Percentiles rank a stretch among this genome's conserved stretches.
phyloP scores from a whole-genome alignment of 345 rosid species.

The Brassica napus region Da-Ae NC_063449.1:33446501-33447000 shows the following conservation, averaged over 20 bases:
- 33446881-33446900: conserved; percentile 79
- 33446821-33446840: conserved; percentile 80
- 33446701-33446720: conserved; percentile 83
- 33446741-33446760: conserved; percentile 87
- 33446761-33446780: conserved; percentile 79
- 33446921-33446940: conserved; percentile 59
- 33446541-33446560: conserved; percentile 67
- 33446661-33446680: conserved; percentile 44
- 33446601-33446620: conserved; percentile 38
- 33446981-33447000: conserved; percentile 78
- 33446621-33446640: conserved; percentile 39
- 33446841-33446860: conserved; percentile 89
- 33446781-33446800: conserved; percentile 80
- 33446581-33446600: conserved; percentile 77
- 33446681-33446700: conserved; percentile 67
- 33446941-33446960: conserved; percentile 69
- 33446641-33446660: conserved; percentile 36
- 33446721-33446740: conserved; percentile 79
- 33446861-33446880: conserved; percentile 83
- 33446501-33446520: conserved; percentile 37
- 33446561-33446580: conserved; percentile 76
- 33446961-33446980: conserved; percentile 54
- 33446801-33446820: conserved; percentile 74
- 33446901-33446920: conserved; percentile 67
- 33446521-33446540: conserved; percentile 43